Evolutionary conservation across 192 early-diverging fungal genomes (phyloP).

Genomic region (Backusella liffmaniae): DNA sequence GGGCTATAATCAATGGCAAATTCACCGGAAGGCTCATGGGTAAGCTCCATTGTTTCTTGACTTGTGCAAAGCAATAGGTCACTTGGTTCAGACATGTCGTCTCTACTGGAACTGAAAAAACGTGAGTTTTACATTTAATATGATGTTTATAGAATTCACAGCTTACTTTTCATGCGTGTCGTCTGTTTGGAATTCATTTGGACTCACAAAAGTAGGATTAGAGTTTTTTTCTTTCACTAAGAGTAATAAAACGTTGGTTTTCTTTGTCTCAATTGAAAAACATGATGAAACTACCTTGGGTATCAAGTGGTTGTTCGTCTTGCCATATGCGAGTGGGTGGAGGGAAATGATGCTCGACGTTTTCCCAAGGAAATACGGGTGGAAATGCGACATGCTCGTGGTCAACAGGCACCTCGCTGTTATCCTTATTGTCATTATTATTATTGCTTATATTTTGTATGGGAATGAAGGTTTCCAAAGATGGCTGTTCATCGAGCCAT

Average conservation of each 20-base stretch:
- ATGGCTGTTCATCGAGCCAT: constrained; percentile 11
- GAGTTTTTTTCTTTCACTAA: background rate
- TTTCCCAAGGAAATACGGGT: constrained; percentile 5
- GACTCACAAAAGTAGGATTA: background rate
- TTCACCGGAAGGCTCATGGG: background rate
- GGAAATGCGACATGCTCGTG: background rate
- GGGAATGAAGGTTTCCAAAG: background rate
- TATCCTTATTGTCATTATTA: too few species aligned
- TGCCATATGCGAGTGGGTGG: constrained; percentile 18
- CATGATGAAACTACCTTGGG: background rate
- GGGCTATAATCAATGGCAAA: constrained; percentile 26
- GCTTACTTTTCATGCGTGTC: background rate
- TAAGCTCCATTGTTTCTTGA: too few species aligned
- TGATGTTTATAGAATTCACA: background rate
- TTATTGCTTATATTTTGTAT: background rate
- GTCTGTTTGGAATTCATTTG: background rate
- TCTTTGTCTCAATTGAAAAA: background rate
- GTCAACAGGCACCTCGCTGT: too few species aligned
- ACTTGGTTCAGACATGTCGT: background rate
- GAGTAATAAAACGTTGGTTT: background rate
- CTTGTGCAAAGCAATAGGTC: background rate
- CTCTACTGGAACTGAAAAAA: background rate
- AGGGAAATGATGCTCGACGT: background rate
- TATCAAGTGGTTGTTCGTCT: background rate
- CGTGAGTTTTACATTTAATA: background rate